These are phyloP conservation scores for Cokeromyces recurvatus DNA, from an alignment of 371 early-diverging fungal genomes.

Conservation along the genomic window DNA sequence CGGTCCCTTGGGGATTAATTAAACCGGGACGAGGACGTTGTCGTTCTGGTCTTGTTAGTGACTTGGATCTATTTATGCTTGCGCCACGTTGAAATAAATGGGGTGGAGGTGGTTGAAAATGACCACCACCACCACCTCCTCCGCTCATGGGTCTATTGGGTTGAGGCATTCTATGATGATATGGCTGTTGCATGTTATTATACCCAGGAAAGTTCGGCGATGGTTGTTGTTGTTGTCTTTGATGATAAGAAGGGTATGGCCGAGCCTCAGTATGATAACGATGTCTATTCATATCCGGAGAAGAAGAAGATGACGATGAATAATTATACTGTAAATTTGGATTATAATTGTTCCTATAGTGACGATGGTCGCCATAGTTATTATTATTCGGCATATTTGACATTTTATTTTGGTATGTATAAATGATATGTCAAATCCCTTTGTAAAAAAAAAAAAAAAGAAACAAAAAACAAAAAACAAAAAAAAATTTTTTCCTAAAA, in stretches of 20 bases:
- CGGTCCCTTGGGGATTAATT: constrained; percentile 4
- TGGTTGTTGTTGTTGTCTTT: neutral
- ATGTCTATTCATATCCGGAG: too few species aligned
- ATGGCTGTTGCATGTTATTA: neutral
- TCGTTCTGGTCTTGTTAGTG: constrained; percentile 45
- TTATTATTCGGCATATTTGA: too few species aligned
- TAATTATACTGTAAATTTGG: too few species aligned
- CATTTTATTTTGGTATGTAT: too few species aligned
- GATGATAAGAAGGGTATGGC: too few species aligned
- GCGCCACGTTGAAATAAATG: constrained; percentile 2
- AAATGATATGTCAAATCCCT: neutral
- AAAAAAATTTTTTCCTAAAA: too few species aligned
- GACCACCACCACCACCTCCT: neutral
- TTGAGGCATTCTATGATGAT: constrained; percentile 3
- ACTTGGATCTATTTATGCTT: constrained; percentile 20
- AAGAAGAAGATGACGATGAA: too few species aligned
- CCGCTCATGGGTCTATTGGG: neutral
- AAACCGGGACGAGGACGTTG: constrained; percentile 30
- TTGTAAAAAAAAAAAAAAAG: neutral
- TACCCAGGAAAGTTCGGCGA: too few species aligned
- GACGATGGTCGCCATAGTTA: too few species aligned
- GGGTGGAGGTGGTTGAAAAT: neutral
- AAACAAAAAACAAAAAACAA: neutral
- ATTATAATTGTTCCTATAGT: too few species aligned
- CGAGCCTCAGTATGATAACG: too few species aligned